These are phyloP conservation scores for Lecanoromycetidae sp. DNA, from an alignment of 2,329 filamentous ascomycete species.

Conservation along the genomic window DNA sequence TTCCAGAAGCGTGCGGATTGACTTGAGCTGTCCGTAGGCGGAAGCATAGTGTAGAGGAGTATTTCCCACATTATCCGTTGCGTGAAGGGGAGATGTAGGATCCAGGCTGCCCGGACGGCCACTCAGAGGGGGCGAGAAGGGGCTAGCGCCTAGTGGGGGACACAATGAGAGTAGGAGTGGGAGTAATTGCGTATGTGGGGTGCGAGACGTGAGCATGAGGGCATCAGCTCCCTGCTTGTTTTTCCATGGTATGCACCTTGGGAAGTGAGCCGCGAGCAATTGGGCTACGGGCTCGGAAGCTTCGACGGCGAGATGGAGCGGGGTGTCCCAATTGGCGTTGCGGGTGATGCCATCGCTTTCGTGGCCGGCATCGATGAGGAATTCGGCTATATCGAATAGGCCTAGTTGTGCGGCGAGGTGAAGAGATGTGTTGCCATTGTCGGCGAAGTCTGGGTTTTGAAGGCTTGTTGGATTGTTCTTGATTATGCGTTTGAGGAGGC, in stretches of 20 bases:
- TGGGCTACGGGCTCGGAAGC: constrained; percentile 65
- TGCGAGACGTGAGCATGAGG: constrained; percentile 30
- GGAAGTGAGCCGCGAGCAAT: constrained; percentile 53
- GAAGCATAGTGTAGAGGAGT: constrained; percentile 79
- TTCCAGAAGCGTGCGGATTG: constrained; percentile 64
- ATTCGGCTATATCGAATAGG: constrained; percentile 53
- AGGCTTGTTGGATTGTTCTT: constrained; percentile 57
- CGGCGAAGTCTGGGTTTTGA: constrained; percentile 65
- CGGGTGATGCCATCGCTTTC: constrained; percentile 60
- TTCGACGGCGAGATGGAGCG: constrained; percentile 65
- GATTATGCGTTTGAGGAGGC: constrained; percentile 66
- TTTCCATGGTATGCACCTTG: constrained; percentile 49
- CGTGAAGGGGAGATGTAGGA: constrained; percentile 26
- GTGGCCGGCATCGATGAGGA: constrained; percentile 62
- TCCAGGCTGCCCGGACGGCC: constrained; percentile 21
- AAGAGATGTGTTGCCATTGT: constrained; percentile 70
- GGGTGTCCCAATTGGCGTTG: constrained; percentile 69
- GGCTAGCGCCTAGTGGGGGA: constrained; percentile 19
- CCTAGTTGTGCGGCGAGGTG: constrained; percentile 69
- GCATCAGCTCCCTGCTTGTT: constrained; percentile 50
- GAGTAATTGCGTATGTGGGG: constrained; percentile 6
- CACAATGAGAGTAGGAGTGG: constrained; percentile 18
- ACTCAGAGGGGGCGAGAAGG: constrained; percentile 17
- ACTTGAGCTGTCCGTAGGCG: constrained; percentile 66
- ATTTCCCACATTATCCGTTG: constrained; percentile 61